A percentile compares a stretch with the other conserved stretches of the same genome.
These are phyloP conservation scores for Xylaria sp. DNA, from an alignment of 2,329 filamentous ascomycete species.

Conservation along the genomic window DNA sequence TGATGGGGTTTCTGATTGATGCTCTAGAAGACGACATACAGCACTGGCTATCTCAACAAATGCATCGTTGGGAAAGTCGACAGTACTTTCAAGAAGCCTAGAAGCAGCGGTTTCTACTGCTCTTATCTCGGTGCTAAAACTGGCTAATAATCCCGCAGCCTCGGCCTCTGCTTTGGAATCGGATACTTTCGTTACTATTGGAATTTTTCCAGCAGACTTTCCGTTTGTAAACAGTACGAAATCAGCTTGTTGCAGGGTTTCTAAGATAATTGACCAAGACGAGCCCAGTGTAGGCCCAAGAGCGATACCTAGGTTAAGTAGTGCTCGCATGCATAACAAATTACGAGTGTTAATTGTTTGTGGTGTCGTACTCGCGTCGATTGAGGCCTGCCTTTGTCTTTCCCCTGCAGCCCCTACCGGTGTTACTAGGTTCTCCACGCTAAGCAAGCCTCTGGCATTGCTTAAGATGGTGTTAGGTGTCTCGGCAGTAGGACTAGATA, in stretches of 20 bases:
- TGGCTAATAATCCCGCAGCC: constrained; percentile 63
- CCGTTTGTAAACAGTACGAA: constrained; percentile 78
- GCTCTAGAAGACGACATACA: constrained; percentile 75
- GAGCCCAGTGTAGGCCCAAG: constrained; percentile 85
- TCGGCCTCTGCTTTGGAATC: constrained; percentile 64
- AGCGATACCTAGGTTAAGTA: constrained; percentile 95
- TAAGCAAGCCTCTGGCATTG: constrained; percentile 77
- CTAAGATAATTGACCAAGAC: constrained; percentile 91
- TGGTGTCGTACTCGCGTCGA: constrained; percentile 60
- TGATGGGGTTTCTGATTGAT: constrained; percentile 45
- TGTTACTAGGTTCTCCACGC: constrained; percentile 75
- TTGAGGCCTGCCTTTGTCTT: constrained; percentile 66
- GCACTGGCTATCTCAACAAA: constrained; percentile 82
- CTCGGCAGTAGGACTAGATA: constrained; percentile 61
- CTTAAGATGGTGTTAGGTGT: constrained; percentile 68
- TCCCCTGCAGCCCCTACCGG: constrained; percentile 66
- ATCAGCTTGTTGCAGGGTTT: constrained; percentile 92
- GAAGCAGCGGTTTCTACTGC: constrained; percentile 89
- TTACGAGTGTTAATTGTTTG: constrained; percentile 84
- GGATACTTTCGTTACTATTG: constrained; percentile 57
- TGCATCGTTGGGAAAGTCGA: constrained; percentile 85
- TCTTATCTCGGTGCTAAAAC: constrained; percentile 82
- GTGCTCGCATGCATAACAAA: constrained; percentile 85
- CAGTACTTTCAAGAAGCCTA: constrained; percentile 88
- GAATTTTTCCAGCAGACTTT: constrained; percentile 63